phyloP scores from a whole-genome alignment of 1,284 basidiomycete species.

The Calocybe gambosa region DNA sequence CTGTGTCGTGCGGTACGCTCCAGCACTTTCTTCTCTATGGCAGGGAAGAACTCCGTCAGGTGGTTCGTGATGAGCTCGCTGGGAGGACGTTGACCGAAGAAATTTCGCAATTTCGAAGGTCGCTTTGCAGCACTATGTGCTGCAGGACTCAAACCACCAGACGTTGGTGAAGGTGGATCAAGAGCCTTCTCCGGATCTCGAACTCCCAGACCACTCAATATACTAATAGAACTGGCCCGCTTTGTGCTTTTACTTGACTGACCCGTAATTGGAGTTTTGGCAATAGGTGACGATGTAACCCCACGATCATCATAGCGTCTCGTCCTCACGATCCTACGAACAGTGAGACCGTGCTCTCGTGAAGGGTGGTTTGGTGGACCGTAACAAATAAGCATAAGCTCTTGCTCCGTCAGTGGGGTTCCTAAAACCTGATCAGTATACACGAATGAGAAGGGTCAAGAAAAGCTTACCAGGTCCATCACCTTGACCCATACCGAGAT shows the following conservation, averaged over 20 bases:
- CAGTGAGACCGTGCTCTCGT: conserved; percentile 77
- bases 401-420: conserved; percentile 75
- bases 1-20: conserved; percentile 82
- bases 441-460: conserved; percentile 3
- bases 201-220: conserved; percentile 89
- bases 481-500: conserved; percentile 52
- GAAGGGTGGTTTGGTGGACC: conserved; percentile 75
- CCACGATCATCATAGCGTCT: conserved; percentile 40
- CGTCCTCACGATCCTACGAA: conserved; percentile 48
- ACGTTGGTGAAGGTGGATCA: conserved; percentile 44
- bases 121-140: conserved; percentile 34
- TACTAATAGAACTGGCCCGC: conserved; percentile 89
- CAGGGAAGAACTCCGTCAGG: conserved; percentile 93
- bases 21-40: conserved; percentile 84
- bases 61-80: conserved; percentile 97
- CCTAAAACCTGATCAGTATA: conserved; percentile 30
- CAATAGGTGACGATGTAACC: conserved; percentile 23
- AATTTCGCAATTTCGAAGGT: conserved; percentile 83
- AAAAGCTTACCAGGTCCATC: conserved; percentile 47
- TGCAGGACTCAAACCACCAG: conserved; percentile 27
- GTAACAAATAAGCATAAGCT: conserved; percentile 83
- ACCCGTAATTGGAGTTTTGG: conserved; percentile 27
- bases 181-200: conserved; percentile 61
- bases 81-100: conserved; percentile 96
- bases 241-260: conserved; percentile 65